These are phyloP conservation scores for Annulohypoxylon nitens DNA, from an alignment of 495 filamentous ascomycete species.

Conservation along the genomic window DNA sequence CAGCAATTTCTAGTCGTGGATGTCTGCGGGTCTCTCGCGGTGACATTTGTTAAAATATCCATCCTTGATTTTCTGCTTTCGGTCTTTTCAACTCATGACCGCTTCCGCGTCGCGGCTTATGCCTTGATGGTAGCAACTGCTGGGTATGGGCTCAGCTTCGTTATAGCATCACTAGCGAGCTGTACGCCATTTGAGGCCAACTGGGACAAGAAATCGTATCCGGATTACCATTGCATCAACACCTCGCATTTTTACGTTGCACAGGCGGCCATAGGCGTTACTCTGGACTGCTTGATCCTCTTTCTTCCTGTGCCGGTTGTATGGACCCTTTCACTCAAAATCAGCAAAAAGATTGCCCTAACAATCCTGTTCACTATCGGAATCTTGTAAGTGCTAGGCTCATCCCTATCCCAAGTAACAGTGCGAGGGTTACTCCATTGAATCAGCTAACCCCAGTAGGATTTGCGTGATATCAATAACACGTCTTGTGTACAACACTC, in stretches of 20 bases:
- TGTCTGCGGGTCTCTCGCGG: conserved; percentile 10
- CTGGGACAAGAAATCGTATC: conserved; percentile 11
- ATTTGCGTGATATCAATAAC: conserved; percentile 14
- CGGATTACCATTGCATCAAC: conserved; percentile 7
- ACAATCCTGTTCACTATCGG: conserved; percentile 12
- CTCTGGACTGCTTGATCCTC: conserved; percentile 9
- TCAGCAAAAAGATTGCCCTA: conserved; percentile 10
- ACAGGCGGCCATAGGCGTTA: conserved; percentile 13
- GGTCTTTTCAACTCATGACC: conserved; percentile 7
- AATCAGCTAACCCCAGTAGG: neutral
- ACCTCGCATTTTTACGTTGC: conserved; percentile 14
- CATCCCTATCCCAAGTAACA: neutral
- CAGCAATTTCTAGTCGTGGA: conserved; percentile 15
- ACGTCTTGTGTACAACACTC: conserved; percentile 11
- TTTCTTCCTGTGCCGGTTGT: conserved; percentile 13
- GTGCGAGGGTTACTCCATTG: neutral
- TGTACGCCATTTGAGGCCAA: conserved; percentile 11
- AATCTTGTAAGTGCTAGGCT: neutral
- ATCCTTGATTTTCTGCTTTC: conserved; percentile 18
- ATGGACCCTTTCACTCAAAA: conserved; percentile 12
- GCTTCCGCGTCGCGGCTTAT: conserved; percentile 7
- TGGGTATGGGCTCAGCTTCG: conserved; percentile 6
- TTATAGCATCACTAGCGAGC: conserved; percentile 1
- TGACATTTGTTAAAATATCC: conserved; percentile 16
- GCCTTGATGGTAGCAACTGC: neutral